Evolutionary conservation across 306 rosid species (phyloP).

Genomic region (Ormosia semicastrata): DNA sequence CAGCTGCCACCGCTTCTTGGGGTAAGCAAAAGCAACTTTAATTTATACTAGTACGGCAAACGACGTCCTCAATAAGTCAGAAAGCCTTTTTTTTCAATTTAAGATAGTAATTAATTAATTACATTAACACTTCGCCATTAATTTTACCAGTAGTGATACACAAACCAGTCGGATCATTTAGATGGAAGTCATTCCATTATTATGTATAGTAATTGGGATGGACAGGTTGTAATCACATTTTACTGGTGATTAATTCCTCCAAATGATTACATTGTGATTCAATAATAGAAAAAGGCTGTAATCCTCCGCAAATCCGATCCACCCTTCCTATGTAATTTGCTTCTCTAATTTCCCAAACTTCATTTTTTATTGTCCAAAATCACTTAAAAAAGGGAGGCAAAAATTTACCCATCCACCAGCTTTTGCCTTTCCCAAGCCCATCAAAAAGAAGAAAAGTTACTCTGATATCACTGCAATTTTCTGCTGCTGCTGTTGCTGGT

Average conservation of each 20-base stretch:
- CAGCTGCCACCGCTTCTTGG: slow-evolving; percentile 17
- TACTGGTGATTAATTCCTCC: background rate
- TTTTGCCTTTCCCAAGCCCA: background rate
- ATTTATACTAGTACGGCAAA: background rate
- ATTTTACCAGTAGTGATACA: background rate
- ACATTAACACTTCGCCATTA: background rate
- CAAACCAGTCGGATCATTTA: background rate
- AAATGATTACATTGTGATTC: slow-evolving; percentile 24
- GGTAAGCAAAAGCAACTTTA: background rate
- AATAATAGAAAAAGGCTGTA: background rate
- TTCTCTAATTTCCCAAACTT: background rate
- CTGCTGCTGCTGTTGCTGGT: background rate
- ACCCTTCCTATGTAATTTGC: background rate
- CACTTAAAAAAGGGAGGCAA: background rate
- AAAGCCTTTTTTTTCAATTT: background rate
- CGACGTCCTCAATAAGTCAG: background rate
- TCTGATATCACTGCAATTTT: background rate
- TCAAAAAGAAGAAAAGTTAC: slow-evolving; percentile 15
- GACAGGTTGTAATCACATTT: slow-evolving; percentile 21
- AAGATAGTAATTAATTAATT: background rate
- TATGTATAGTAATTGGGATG: background rate
- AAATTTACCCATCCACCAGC: slow-evolving; percentile 9
- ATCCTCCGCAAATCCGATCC: background rate
- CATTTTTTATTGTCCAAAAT: background rate
- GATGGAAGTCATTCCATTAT: background rate